Evolutionary conservation across 2,329 filamentous ascomycete species (phyloP), one percentile per base, ranked within the genome.

Genomic region (Xylariaceae sp.): DNA sequence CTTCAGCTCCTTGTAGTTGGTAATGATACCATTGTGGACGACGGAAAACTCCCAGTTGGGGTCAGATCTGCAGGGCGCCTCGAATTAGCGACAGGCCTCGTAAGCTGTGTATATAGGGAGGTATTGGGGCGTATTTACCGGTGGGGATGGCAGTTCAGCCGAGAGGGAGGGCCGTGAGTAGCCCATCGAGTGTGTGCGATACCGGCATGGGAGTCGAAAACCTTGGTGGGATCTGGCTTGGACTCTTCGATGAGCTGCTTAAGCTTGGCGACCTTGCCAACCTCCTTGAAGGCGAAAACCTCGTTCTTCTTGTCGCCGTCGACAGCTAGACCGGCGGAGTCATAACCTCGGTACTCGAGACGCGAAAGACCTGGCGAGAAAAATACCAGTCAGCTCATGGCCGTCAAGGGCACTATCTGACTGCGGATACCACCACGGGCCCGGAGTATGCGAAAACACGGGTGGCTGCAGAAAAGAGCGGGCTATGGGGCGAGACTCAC

Each of bases 1-100:
- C 82, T 91, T 95, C 60, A 98, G 76, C 74, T 98, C 93, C 79
- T 98, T 98, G 82, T 98, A 98, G 81, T 98, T 98, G 75, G 93
- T 98, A 72, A 98, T 98, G 78, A 98, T 98, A 64, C 93, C 93
- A 72, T 98, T 98, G 85, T 98, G 93, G 48, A 97, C 93, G 59
- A 98, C 84, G 53, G 88, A 79, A 69, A 98, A 98, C 72, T 98
- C 87, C 89, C 91, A 98, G 61, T 74, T 87, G 58, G 85, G 81
- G 68, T 98, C 93, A 53, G 91, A 97, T 69, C 90, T 94, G 53
- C 15, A n/a, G 44, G 39, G 38, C 43, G 32, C 4, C 43, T 49
- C 26, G 49, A 47, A 51, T 53, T 54, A 52, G 48, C 43, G 55
- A 43, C 37, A 42, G 45, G 47, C 45, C 43, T 53, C 50, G 51